phyloP scores from a whole-genome alignment of 2,329 filamentous ascomycete species.

The Dactylellina sp. region DNA sequence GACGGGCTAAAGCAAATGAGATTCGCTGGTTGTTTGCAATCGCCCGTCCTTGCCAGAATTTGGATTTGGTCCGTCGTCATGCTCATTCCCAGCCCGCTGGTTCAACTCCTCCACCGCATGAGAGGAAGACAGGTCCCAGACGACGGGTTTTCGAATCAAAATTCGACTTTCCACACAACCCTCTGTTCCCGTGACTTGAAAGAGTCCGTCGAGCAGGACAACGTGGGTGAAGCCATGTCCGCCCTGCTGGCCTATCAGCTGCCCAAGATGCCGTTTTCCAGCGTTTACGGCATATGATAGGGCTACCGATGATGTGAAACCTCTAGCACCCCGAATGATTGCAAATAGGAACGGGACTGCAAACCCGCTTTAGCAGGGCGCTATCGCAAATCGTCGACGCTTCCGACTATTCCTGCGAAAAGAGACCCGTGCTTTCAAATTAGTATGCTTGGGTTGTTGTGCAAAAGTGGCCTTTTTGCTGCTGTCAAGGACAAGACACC shows the following conservation, averaged over 20 bases:
- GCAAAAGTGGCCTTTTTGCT: conserved; percentile 29
- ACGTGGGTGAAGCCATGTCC: conserved; percentile 48
- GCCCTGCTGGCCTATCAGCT: conserved; percentile 42
- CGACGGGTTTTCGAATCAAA: conserved; percentile 55
- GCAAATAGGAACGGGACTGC: conserved; percentile 25
- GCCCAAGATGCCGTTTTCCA: conserved; percentile 46
- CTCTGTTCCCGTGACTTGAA: conserved; percentile 55
- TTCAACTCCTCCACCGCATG: conserved; percentile 35
- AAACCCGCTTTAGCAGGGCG: conserved; percentile 41
- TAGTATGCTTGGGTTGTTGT: too few relatives aligned
- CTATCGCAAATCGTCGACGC: conserved; percentile 32
- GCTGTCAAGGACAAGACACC: too few relatives aligned
- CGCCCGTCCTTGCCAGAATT: neutral
- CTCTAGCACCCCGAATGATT: conserved; percentile 11
- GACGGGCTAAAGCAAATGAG: conserved; percentile 12
- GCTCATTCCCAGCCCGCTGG: conserved; percentile 43
- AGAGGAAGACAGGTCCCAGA: conserved; percentile 45
- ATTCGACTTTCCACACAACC: conserved; percentile 55
- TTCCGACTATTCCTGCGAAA: conserved; percentile 3
- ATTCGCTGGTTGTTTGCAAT: conserved; percentile 12
- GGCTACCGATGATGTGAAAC: conserved; percentile 40
- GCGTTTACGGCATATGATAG: conserved; percentile 50
- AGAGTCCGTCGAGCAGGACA: conserved; percentile 52
- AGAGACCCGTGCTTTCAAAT: neutral
- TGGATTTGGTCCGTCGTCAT: conserved; percentile 12